Evolutionary conservation across 2,329 filamentous ascomycete genomes (phyloP).

Genomic region (Coleophoma crateriformis): DNA sequence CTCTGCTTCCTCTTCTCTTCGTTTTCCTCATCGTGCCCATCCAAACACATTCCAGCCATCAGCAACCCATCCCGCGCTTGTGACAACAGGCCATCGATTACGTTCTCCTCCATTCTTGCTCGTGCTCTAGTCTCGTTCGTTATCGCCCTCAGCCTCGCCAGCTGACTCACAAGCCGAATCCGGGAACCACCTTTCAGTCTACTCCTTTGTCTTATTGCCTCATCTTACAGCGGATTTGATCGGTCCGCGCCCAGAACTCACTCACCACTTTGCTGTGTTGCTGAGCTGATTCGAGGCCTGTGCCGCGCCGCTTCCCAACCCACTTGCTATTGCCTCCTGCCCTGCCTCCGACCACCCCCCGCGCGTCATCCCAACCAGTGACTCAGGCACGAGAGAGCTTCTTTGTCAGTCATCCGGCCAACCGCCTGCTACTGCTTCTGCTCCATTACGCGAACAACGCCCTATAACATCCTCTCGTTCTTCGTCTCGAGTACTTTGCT

Average conservation of each 20-base stretch:
- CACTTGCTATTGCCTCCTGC: neutral
- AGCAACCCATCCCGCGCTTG: neutral
- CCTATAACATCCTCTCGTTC: constrained; percentile 3
- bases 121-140: neutral
- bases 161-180: neutral
- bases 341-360: neutral
- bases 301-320: no score
- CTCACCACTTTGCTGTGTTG: neutral
- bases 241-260: neutral
- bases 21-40: neutral
- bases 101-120: neutral
- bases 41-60: neutral
- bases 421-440: constrained; percentile 10
- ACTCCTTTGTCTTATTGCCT: neutral
- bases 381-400: neutral
- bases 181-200: no score
- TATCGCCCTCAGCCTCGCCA: neutral
- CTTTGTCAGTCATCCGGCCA: constrained; percentile 15
- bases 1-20: neutral
- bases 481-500: constrained; percentile 1
- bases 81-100: neutral
- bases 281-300: neutral
- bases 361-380: neutral
- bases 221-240: no score
- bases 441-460: constrained; percentile 11